Percentiles rank a stretch among this genome's conserved stretches.
phyloP scores from a whole-genome alignment of 495 filamentous ascomycete genomes.

The Collariella sp. region DNA sequence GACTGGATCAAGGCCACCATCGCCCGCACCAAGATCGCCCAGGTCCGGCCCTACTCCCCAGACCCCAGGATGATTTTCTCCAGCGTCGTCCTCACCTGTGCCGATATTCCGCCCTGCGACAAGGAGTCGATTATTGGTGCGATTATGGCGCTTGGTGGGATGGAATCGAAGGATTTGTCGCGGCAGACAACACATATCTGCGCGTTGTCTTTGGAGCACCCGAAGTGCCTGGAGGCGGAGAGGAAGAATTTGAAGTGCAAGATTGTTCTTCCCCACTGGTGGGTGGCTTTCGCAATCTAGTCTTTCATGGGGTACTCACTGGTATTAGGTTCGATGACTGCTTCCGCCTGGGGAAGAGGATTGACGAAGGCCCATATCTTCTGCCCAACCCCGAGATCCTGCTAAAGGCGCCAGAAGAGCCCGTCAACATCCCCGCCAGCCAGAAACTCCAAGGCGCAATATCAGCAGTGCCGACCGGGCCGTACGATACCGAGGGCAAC shows the following conservation, averaged over 20 bases:
- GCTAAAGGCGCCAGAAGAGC: slow-evolving; percentile 44
- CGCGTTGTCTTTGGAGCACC: slow-evolving; percentile 64
- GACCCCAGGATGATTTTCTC: slow-evolving; percentile 88
- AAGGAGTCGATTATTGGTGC: slow-evolving; percentile 88
- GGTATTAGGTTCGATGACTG: slow-evolving; percentile 83
- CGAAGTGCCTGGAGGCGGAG: slow-evolving; percentile 56
- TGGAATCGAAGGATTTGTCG: slow-evolving; percentile 60
- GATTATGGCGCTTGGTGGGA: slow-evolving; percentile 80
- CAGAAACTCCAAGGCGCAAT: slow-evolving; percentile 65
- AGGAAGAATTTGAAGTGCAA: slow-evolving; percentile 60
- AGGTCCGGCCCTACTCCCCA: slow-evolving; percentile 75
- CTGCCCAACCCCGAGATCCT: slow-evolving; percentile 81
- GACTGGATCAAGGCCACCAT: slow-evolving; percentile 69
- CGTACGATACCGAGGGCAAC: slow-evolving; percentile 25
- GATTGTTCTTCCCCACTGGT: slow-evolving; percentile 95
- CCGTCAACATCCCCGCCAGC: slow-evolving; percentile 46
- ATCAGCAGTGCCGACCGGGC: slow-evolving; percentile 50
- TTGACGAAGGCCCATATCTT: slow-evolving; percentile 78
- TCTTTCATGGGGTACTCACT: background rate
- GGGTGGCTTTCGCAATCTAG: slow-evolving; percentile 15
- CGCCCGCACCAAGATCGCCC: slow-evolving; percentile 58
- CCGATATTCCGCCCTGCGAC: slow-evolving; percentile 77
- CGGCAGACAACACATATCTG: slow-evolving; percentile 80
- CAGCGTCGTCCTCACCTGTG: slow-evolving; percentile 63
- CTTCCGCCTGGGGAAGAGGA: slow-evolving; percentile 77